Evolutionary conservation across 2,329 filamentous ascomycete genomes (phyloP).

Genomic region (Hypomyces rosellus): DNA sequence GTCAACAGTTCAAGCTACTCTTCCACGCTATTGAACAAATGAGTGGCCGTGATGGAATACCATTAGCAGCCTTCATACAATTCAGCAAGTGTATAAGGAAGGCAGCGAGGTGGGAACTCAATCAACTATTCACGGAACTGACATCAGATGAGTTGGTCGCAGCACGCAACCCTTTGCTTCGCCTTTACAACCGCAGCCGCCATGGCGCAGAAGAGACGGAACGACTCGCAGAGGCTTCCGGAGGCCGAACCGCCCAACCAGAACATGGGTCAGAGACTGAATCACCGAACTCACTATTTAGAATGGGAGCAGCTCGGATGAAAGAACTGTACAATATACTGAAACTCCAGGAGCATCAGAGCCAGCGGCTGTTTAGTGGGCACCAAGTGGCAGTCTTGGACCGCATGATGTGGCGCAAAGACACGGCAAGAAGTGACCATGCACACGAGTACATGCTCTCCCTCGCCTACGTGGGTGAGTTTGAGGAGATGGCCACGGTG

Average conservation of each 20-base stretch:
- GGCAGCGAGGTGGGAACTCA: constrained; percentile 18
- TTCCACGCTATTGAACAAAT: constrained; percentile 23
- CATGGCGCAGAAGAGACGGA: constrained; percentile 1
- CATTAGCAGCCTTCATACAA: constrained; percentile 16
- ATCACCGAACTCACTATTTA: constrained; percentile 13
- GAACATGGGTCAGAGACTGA: neutral
- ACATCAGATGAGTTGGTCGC: constrained; percentile 8
- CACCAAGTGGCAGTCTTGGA: constrained; percentile 26
- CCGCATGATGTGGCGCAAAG: constrained; percentile 25
- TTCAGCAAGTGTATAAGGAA: constrained; percentile 19
- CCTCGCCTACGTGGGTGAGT: constrained; percentile 55
- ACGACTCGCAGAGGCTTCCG: neutral
- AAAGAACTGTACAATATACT: constrained; percentile 23
- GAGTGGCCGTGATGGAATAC: constrained; percentile 19
- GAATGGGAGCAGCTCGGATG: constrained; percentile 18
- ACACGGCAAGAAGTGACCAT: constrained; percentile 31
- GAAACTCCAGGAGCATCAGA: constrained; percentile 18
- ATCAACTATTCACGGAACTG: constrained; percentile 15
- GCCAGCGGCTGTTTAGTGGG: constrained; percentile 13
- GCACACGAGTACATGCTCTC: constrained; percentile 56
- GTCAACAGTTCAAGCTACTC: constrained; percentile 25
- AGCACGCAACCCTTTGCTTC: constrained; percentile 5
- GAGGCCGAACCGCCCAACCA: neutral
- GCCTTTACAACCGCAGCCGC: constrained; percentile 1
- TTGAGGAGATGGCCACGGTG: constrained; percentile 49